Conservation (phyloP, 306 rosid species). For the Trifolium subterraneum region DNA sequence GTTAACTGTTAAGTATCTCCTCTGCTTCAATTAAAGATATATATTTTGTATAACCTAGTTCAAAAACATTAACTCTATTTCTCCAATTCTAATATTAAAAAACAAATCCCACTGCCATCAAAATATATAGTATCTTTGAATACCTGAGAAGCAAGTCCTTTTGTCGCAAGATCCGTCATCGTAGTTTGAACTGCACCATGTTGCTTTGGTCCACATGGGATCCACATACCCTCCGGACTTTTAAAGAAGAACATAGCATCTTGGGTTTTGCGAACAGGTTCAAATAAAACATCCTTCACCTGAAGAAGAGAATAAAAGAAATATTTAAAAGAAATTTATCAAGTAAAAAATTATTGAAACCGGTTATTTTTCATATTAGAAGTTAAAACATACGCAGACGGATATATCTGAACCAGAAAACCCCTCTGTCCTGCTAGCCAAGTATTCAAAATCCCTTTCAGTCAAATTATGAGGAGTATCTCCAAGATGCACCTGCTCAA, state of each 20-base stretch:
- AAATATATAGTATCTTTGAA: conserved; percentile 17
- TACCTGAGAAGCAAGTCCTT: conserved; percentile 93
- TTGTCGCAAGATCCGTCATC: conserved; percentile 83
- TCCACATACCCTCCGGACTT: conserved; percentile 74
- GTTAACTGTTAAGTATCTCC: conserved; percentile 36
- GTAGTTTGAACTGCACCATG: conserved; percentile 72
- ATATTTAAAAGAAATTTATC: conserved; percentile 16
- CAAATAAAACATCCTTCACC: conserved; percentile 98
- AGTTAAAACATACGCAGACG: conserved; percentile 80
- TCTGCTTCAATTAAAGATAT: conserved; percentile 1
- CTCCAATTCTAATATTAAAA: conserved; percentile 7
- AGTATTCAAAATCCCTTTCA: conserved; percentile 85
- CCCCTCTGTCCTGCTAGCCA: conserved; percentile 88
- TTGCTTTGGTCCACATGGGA: conserved; percentile 96
- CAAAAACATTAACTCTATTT: conserved; percentile 6
- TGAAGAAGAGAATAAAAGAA: conserved; percentile 43
- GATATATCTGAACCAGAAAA: conserved; percentile 97
- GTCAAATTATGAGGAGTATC: conserved; percentile 94
- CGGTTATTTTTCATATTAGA: conserved; percentile 18
- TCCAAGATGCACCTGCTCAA: conserved; percentile 93
- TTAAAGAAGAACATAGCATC: conserved; percentile 92
- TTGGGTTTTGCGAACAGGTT: conserved; percentile 99
- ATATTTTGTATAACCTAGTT: background rate
- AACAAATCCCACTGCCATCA: background rate
- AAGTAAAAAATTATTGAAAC: conserved; percentile 21